Percentiles rank a stretch among this genome's conserved stretches.
Evolutionary conservation across 129 eudicot genomes (phyloP).

Genomic region (Saposhnikovia divaricata): DNA sequence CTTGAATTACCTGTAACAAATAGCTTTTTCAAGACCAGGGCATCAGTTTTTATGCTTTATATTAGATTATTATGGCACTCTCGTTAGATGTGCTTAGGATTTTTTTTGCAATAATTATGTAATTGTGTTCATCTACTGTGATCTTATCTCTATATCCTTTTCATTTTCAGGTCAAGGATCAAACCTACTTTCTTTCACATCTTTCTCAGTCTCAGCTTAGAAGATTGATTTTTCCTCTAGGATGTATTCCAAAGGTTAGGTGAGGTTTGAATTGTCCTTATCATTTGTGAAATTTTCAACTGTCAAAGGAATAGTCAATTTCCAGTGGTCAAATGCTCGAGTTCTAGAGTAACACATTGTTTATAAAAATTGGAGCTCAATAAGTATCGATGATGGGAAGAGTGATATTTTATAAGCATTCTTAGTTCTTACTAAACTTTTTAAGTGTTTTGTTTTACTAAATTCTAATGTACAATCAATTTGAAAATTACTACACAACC

Average conservation of each 20-base stretch:
- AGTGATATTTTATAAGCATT: background rate
- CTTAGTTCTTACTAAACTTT: background rate
- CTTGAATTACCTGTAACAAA: background rate
- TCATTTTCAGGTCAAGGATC: conserved; percentile 73
- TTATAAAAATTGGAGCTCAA: background rate
- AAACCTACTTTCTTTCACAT: conserved; percentile 92
- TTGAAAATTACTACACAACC: background rate
- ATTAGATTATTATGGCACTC: background rate
- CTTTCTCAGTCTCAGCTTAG: conserved; percentile 84
- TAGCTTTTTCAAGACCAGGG: background rate
- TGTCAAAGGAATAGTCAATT: background rate
- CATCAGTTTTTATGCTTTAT: background rate
- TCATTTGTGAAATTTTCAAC: background rate
- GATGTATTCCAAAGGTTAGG: conserved; percentile 74
- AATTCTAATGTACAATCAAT: background rate
- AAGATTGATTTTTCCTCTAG: conserved; percentile 85
- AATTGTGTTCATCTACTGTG: background rate
- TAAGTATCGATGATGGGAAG: background rate
- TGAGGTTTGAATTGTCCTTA: background rate
- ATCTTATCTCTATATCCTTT: background rate
- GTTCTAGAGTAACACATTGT: background rate
- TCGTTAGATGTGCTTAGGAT: background rate
- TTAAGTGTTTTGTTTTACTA: background rate
- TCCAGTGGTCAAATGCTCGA: background rate
- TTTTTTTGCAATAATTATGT: background rate